phyloP scores from a whole-genome alignment of 2,329 filamentous ascomycete genomes.

The Bipolaris zeicola region DNA sequence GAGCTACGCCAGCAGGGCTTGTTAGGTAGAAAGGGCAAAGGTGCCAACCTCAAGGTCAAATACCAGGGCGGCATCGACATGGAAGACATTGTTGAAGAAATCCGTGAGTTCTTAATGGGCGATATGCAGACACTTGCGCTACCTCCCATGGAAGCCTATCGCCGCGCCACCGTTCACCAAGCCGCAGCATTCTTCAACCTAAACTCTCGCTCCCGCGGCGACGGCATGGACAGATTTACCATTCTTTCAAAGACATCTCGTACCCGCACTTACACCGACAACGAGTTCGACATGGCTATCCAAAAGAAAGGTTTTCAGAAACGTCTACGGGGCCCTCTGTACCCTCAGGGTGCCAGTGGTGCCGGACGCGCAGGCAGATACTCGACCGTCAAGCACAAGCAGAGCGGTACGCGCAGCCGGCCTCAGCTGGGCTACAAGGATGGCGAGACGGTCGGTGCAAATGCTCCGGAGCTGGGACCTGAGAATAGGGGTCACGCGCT shows the following conservation, averaged over 20 bases:
- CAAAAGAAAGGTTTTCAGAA: slow-evolving; percentile 56
- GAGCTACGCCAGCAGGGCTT: slow-evolving; percentile 53
- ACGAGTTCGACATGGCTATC: slow-evolving; percentile 55
- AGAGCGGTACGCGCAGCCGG: slow-evolving; percentile 20
- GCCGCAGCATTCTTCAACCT: slow-evolving; percentile 76
- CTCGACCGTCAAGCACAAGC: slow-evolving; percentile 15
- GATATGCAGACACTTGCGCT: slow-evolving; percentile 70
- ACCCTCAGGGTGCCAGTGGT: slow-evolving; percentile 9
- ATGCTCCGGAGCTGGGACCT: slow-evolving; percentile 79
- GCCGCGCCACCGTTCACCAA: slow-evolving; percentile 80
- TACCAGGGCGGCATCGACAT: slow-evolving; percentile 75
- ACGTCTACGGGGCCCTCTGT: slow-evolving; percentile 40
- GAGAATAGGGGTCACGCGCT: slow-evolving; percentile 85
- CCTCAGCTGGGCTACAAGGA: slow-evolving; percentile 65
- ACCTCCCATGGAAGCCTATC: slow-evolving; percentile 80
- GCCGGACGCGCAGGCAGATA: slow-evolving; percentile 18
- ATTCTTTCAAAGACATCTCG: slow-evolving; percentile 74
- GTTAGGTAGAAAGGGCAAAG: slow-evolving; percentile 52
- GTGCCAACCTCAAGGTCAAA: slow-evolving; percentile 65
- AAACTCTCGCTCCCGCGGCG: slow-evolving; percentile 82
- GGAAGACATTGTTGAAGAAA: slow-evolving; percentile 72
- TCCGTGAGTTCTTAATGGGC: slow-evolving; percentile 72
- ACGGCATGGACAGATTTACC: slow-evolving; percentile 73
- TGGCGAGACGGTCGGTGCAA: slow-evolving; percentile 85
- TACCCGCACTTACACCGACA: slow-evolving; percentile 67